Percentiles rank a stretch among this genome's conserved stretches.
Evolutionary conservation across 1,284 basidiomycete genomes (phyloP).

Genomic region (Trametes pubescens): DNA sequence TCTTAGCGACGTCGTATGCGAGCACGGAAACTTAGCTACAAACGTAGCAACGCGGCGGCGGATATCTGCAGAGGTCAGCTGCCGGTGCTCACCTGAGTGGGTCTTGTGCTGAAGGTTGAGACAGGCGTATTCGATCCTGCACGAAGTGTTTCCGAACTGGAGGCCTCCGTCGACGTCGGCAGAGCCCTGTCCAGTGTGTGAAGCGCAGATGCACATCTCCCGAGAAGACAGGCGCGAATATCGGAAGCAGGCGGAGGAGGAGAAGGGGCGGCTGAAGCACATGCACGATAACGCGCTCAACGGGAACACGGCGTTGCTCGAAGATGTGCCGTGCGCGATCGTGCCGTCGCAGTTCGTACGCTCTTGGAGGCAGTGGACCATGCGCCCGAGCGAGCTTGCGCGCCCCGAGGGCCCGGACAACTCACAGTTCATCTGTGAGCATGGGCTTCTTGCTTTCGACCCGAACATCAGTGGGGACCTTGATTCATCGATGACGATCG

Average conservation of each 20-base stretch:
- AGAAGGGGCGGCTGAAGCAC: slow-evolving; percentile 72
- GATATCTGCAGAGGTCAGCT: slow-evolving; percentile 64
- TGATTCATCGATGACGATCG: slow-evolving; percentile 59
- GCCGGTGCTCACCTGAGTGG: not conserved
- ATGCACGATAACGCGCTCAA: slow-evolving; percentile 64
- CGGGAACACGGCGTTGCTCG: slow-evolving; percentile 53
- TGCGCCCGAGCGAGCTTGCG: slow-evolving; percentile 59
- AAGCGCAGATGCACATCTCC: slow-evolving; percentile 59
- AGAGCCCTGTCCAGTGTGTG: slow-evolving; percentile 68
- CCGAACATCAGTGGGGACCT: slow-evolving; percentile 66
- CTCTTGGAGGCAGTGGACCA: slow-evolving; percentile 73
- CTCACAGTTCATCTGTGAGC: slow-evolving; percentile 68
- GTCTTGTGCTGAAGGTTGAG: not conserved
- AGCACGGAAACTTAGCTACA: slow-evolving; percentile 67
- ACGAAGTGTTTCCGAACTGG: slow-evolving; percentile 71
- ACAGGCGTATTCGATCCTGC: slow-evolving; percentile 66
- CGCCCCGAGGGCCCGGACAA: slow-evolving; percentile 74
- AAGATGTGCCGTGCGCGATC: slow-evolving; percentile 61
- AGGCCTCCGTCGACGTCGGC: slow-evolving; percentile 56
- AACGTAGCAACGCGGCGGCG: slow-evolving; percentile 62
- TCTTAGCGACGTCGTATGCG: slow-evolving; percentile 67
- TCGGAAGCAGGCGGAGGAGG: slow-evolving; percentile 70
- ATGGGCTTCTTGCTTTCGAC: slow-evolving; percentile 70
- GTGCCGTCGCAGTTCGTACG: slow-evolving; percentile 68
- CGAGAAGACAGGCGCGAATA: slow-evolving; percentile 65